phyloP scores from a whole-genome alignment of 305 asterid genomes.

The Fraxinus sp. region DNA sequence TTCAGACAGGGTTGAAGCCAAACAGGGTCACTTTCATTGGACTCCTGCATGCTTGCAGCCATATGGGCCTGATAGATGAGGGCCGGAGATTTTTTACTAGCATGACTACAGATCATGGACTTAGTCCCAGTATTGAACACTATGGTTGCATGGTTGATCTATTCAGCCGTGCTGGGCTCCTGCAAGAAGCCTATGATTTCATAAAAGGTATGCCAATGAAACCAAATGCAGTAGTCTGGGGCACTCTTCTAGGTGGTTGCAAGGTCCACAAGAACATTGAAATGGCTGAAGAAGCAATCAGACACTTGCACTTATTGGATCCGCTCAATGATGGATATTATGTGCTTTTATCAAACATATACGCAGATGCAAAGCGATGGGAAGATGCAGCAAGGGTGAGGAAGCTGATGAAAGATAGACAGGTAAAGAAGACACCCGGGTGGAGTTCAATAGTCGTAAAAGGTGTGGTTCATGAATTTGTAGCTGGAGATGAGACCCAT shows the following conservation, averaged over 20 bases:
- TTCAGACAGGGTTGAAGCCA: constrained; percentile 44
- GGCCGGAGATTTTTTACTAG: constrained; percentile 50
- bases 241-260: constrained; percentile 81
- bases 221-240: constrained; percentile 68
- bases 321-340: constrained; percentile 54
- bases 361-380: constrained; percentile 53
- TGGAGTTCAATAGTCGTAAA: constrained; percentile 46
- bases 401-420: constrained; percentile 44
- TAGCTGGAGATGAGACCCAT: constrained; percentile 57
- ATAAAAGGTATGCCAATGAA: constrained; percentile 51
- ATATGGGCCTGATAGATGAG: constrained; percentile 50
- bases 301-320: constrained; percentile 43
- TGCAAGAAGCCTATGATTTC: constrained; percentile 51
- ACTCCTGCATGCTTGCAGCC: constrained; percentile 61
- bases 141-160: constrained; percentile 80
- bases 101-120: constrained; percentile 48
- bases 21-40: constrained; percentile 63
- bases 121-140: constrained; percentile 54
- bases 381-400: constrained; percentile 50
- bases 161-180: constrained; percentile 58
- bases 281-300: constrained; percentile 57
- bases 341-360: constrained; percentile 56
- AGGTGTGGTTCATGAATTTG: constrained; percentile 55
- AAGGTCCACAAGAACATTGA: constrained; percentile 56
- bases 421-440: constrained; percentile 55